Conservation (phyloP, 257 asterid species). For the Echium plantagineum region DNA sequence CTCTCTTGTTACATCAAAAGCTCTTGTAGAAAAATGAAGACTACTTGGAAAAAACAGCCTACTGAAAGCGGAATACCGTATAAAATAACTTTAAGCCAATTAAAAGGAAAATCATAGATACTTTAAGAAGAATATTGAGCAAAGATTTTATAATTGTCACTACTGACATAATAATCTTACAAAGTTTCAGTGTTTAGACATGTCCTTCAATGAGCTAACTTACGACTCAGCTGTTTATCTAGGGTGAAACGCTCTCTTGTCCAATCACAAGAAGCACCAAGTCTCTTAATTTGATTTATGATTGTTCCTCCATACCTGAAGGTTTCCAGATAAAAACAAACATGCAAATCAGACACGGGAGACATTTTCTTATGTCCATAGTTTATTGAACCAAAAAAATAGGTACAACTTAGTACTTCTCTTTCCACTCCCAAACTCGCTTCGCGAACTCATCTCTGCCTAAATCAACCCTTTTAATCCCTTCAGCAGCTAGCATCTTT, state of each 20-base stretch:
- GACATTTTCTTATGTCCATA: too few species aligned
- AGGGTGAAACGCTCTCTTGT: slow-evolving; percentile 86
- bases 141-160: not conserved
- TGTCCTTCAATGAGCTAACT: slow-evolving; percentile 47
- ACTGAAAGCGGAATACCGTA: slow-evolving; percentile 3
- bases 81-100: too few species aligned
- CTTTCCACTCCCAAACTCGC: slow-evolving; percentile 98
- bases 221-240: slow-evolving; percentile 94
- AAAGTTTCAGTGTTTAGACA: slow-evolving; percentile 22
- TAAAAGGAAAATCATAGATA: too few species aligned
- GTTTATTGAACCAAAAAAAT: not conserved
- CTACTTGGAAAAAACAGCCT: not conserved
- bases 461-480: slow-evolving; percentile 77
- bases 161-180: not conserved
- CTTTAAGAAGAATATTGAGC: not conserved
- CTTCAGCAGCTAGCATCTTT: slow-evolving; percentile 89
- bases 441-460: slow-evolving; percentile 85
- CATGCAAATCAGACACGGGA: slow-evolving; percentile 8
- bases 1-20: too few species aligned
- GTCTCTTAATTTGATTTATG: slow-evolving; percentile 91
- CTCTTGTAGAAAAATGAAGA: not conserved
- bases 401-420: slow-evolving; percentile 39
- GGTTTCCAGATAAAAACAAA: slow-evolving; percentile 20
- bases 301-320: slow-evolving; percentile 95
- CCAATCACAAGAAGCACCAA: slow-evolving; percentile 99